Evolutionary conservation across 1,284 basidiomycete genomes (phyloP), one percentile per base, ranked within the genome.

Genomic region (Malassezia globosa): DNA sequence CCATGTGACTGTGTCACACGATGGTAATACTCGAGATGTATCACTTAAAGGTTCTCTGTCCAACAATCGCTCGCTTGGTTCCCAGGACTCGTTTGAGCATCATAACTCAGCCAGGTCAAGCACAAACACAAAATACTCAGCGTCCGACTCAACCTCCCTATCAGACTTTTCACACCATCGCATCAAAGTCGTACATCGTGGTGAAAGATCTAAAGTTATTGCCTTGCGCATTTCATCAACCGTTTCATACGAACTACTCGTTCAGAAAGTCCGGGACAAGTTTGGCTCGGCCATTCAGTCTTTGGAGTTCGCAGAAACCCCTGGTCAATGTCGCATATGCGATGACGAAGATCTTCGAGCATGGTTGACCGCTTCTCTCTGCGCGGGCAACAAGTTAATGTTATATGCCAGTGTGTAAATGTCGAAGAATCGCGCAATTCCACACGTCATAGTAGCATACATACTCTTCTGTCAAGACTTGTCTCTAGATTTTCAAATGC

Each of bases 221-320:
- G 92, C 94, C 3, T 87, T 97, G 44, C 82, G 94, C n/a, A 90
- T 96, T 35, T 89, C 92, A 62, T 88, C 92, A n/a, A 80, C 79
- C 29, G 88, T 96, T 25, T 81, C 85, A 5, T 83, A 85, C 63
- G 75, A 74, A 11, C 85, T 92, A 65, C 77, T 99, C 54, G 80
- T 95, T 76, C 83, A 83, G 42, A 97, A 96, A 75, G 85, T 94
- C 26, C 81, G 85, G 58, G 80, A 84, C 44, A 80, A 90, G 39
- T 75, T 97, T 6, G 89, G 88, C 0, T 77, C 78, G 4, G 83
- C 84, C 55, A 81, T 94, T 11, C 42, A 68, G 14, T 75, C 77
- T 39, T 75, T 94, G 56, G 78, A 42, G 42, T 27, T 45, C 76
- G n/a, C 26, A 22, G 43, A 46, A 29, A n/a, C 24, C 2, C 11